phyloP scores from a whole-genome alignment of 1,139 yeast genomes.

The Yamadazyma buinensis region DNA sequence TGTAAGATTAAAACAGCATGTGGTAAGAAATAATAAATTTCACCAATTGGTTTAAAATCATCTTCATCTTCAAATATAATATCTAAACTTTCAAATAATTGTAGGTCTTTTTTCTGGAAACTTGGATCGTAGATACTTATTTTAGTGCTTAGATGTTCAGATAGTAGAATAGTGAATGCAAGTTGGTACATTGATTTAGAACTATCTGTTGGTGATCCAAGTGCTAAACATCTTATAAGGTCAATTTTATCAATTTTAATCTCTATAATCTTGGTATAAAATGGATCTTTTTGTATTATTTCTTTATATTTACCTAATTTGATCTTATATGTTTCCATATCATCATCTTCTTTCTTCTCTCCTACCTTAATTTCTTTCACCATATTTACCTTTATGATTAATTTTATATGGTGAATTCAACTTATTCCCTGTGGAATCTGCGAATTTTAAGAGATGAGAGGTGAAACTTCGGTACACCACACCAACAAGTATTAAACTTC shows the following conservation, averaged over 20 bases:
- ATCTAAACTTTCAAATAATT: constrained; percentile 18
- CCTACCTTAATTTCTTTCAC: too few species aligned
- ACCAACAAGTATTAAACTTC: too few species aligned
- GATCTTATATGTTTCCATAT: too few species aligned
- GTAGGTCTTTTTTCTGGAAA: constrained; percentile 43
- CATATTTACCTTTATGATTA: too few species aligned
- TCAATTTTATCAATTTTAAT: neutral
- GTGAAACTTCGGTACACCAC: too few species aligned
- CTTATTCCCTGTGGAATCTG: too few species aligned
- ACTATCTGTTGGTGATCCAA: constrained; percentile 63
- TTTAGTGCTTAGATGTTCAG: constrained; percentile 16
- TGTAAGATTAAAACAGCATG: constrained; percentile 70
- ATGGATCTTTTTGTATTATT: too few species aligned
- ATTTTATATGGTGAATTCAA: too few species aligned
- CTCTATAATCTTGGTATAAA: neutral
- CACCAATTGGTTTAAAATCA: constrained; percentile 15
- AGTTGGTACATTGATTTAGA: constrained; percentile 61
- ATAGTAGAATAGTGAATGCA: constrained; percentile 47
- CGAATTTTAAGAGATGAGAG: too few species aligned
- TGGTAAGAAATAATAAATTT: constrained; percentile 56
- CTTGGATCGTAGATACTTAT: constrained; percentile 65
- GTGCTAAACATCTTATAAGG: constrained; percentile 61
- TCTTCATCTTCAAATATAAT: constrained; percentile 20
- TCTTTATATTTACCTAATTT: too few species aligned
- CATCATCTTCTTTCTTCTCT: too few species aligned